These are phyloP conservation scores for Boletellus sp. DNA, from an alignment of 768 basidiomycete genomes.

Conservation along the genomic window DNA sequence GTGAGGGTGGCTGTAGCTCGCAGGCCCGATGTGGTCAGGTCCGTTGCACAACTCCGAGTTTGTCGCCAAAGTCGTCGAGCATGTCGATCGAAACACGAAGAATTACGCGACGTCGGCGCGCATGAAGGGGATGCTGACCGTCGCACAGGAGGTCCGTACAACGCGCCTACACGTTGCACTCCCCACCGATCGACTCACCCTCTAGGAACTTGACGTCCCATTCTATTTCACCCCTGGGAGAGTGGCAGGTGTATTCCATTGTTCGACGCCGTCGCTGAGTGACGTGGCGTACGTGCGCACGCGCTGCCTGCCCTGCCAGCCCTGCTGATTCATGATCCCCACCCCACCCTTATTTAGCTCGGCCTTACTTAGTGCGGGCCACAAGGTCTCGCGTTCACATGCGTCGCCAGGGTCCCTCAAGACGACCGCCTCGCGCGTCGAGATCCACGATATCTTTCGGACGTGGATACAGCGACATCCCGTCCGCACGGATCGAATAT, in stretches of 20 bases:
- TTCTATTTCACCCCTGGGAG: constrained; percentile 89
- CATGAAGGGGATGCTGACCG: constrained; percentile 94
- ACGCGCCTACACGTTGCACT: too few species aligned
- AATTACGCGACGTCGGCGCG: constrained; percentile 75
- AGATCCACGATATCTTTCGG: constrained; percentile 79
- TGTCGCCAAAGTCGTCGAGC: constrained; percentile 66
- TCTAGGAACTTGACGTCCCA: constrained; percentile 67
- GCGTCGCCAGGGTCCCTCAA: constrained; percentile 87
- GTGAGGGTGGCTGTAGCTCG: constrained; percentile 47
- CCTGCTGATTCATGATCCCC: background rate
- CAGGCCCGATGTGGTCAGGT: constrained; percentile 97
- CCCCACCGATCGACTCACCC: background rate
- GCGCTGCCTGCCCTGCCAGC: too few species aligned
- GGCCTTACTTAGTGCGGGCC: constrained; percentile 82
- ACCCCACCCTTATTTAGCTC: constrained; percentile 48
- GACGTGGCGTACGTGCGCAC: constrained; percentile 62
- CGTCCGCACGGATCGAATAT: constrained; percentile 79
- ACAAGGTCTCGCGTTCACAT: constrained; percentile 87
- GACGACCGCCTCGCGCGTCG: constrained; percentile 69
- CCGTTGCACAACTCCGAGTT: constrained; percentile 78
- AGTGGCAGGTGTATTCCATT: constrained; percentile 80
- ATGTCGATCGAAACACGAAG: constrained; percentile 58
- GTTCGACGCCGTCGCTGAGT: constrained; percentile 67
- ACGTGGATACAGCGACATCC: constrained; percentile 82
- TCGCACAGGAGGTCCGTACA: constrained; percentile 74